These are phyloP conservation scores for Pseudogymnoascus sp. DNA, from an alignment of 2,329 filamentous ascomycete genomes.

Conservation along the genomic window DNA sequence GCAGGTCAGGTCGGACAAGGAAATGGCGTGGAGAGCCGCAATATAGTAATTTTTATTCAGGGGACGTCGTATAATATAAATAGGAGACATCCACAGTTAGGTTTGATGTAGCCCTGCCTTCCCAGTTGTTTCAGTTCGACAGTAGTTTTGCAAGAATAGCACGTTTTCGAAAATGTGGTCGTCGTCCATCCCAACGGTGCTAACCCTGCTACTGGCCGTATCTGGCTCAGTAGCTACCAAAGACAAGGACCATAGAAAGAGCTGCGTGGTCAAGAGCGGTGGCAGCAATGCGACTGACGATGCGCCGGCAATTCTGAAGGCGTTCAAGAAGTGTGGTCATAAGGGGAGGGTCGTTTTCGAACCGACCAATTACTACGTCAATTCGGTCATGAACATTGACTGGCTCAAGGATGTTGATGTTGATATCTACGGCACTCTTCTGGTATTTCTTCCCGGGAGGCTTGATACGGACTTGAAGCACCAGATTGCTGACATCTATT, in stretches of 20 bases:
- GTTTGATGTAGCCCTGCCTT: neutral
- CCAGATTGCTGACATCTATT: neutral
- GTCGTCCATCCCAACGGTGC: neutral
- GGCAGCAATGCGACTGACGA: conserved; percentile 30
- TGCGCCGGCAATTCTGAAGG: conserved; percentile 36
- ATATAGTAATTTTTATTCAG: neutral
- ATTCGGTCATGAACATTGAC: conserved; percentile 40
- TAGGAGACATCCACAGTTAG: neutral
- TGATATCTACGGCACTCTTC: conserved; percentile 26
- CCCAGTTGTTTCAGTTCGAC: neutral
- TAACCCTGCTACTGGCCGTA: neutral
- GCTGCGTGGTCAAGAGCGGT: conserved; percentile 18
- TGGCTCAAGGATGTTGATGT: conserved; percentile 38
- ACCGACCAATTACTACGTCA: conserved; percentile 40
- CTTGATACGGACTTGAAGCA: neutral
- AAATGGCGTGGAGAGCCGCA: neutral
- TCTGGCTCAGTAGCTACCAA: conserved; percentile 17
- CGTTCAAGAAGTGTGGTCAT: conserved; percentile 37
- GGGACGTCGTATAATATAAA: neutral
- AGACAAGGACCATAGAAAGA: conserved; percentile 24
- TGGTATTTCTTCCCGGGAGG: neutral
- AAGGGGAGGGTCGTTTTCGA: conserved; percentile 38
- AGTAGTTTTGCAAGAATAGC: neutral
- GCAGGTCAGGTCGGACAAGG: neutral
- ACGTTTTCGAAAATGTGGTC: neutral